Base-by-base conservation (phyloP, 2,329 filamentous ascomycete genomes). In the Exserohilum rostratum region DNA sequence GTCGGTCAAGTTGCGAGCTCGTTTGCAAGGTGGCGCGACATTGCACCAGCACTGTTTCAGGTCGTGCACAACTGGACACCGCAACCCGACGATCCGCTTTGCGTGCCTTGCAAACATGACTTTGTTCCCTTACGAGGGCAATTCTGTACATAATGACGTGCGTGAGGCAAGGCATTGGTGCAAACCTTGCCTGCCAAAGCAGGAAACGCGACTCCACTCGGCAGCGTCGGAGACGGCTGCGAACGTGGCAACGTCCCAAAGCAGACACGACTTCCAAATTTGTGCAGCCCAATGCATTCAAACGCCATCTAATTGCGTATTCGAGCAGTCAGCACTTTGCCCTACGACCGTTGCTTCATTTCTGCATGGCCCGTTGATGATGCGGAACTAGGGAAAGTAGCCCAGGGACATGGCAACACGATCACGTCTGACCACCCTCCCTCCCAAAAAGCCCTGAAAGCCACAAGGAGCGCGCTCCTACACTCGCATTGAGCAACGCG, bases 11-110 rank as follows among this genome's bases (percentile, higher is more conserved):
- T 30, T 39, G 31, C 33, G 33, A 37, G 20, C 45, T 56, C 29
- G 43, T 25, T 31, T 30, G 40, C 45, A 38, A 35, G 43, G 31
- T 45, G 50, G 48, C 42, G 46, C 42, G 30, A 46, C 25, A 37
- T 52, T 29, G 48, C 43, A 52, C 46, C 53, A 49, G 44, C 39
- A 34, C 17, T 48, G 53, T 56, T 61, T 57, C 55, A 52, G 46
- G 35, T 38, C 43, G 42, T 30, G 27, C 48, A 42, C 31, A 52
- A n/a, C 27, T 46, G 38, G 46, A 47, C 25, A 34, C 49, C 37
- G 18, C 34, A 48, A 30, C 15, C 46, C 30, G 15, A 31, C 33
- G 39, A 22, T 46, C 40, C 48, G 46, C 31, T 34, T 29, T 39
- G 35, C 22, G 30, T 35, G 38, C 45, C 39, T 27, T 45, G 25